Conservation (phyloP, 306 rosid genomes). For the Medicago truncatula region MtrunA17r5.0-ANR NC_053048.1:34728001-34728500, state of each 20-base stretch:
- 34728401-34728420: slow-evolving; percentile 11
- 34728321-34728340: not conserved
- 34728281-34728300: no score
- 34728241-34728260: no score
- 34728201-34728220: no score
- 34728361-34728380: no score
- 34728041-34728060: not conserved
- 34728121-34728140: no score
- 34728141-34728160: no score
- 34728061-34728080: not conserved
- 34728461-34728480: slow-evolving; percentile 42
- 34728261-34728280: no score
- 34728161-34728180: no score
- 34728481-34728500: not conserved
- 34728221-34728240: no score
- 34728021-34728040: not conserved
- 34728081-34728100: not conserved
- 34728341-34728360: not conserved
- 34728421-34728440: not conserved
- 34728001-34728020: no score
- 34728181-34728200: no score
- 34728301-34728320: not conserved
- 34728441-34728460: slow-evolving; percentile 1
- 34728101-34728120: no score
- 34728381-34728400: slow-evolving; percentile 11